These are phyloP conservation scores for Dendrobium nobile DNA, from an alignment of 106 monocot genomes.

Conservation along the genomic window DNA sequence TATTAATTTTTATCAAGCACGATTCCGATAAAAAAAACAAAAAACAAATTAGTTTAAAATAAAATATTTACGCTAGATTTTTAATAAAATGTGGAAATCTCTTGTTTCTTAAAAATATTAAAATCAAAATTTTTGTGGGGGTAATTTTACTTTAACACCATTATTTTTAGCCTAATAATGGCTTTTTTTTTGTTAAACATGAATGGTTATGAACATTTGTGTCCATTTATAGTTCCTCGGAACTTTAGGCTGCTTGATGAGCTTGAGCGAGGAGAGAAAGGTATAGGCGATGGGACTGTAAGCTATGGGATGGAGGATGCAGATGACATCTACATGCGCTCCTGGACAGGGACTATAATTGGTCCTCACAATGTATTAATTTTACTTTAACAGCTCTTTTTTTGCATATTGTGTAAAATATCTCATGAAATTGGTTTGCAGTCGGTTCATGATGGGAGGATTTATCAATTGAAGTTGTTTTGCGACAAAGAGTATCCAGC, in stretches of 20 bases:
- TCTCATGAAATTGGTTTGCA: not conserved
- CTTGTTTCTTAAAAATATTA: no score
- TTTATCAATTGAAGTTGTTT: conserved; percentile 24
- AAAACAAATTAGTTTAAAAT: no score
- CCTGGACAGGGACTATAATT: conserved; percentile 26
- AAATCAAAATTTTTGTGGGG: no score
- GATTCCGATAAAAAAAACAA: no score
- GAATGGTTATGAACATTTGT: not conserved
- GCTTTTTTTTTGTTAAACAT: not conserved
- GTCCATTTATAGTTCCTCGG: conserved; percentile 14
- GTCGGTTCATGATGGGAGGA: conserved; percentile 27
- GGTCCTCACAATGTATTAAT: conserved; percentile 21
- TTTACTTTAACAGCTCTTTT: not conserved
- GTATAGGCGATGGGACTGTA: conserved; percentile 28
- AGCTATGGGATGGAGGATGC: conserved; percentile 33
- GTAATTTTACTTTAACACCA: no score
- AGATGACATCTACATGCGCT: conserved; percentile 31
- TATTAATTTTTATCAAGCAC: no score
- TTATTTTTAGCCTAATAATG: no score
- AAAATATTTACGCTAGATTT: no score
- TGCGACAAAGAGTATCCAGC: conserved; percentile 28
- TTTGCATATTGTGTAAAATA: no score
- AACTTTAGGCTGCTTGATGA: conserved; percentile 26
- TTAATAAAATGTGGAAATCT: no score
- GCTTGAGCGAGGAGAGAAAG: conserved; percentile 31